Percentiles rank a stretch among this genome's conserved stretches.
These are phyloP conservation scores for Quercus wislizeni DNA, from an alignment of 306 rosid species.

Conservation along the genomic window DNA sequence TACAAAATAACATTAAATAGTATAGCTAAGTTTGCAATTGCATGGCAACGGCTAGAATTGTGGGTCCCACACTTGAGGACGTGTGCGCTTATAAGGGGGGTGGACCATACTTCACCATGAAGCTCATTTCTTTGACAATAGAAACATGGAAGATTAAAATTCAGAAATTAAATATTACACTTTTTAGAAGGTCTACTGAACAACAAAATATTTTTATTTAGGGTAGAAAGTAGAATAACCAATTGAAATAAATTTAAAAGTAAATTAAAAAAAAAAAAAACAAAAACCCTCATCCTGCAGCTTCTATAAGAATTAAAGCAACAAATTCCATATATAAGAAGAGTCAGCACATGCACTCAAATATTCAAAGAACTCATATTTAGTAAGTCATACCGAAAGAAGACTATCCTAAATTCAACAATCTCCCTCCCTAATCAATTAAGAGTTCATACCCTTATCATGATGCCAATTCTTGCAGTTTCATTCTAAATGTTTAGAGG, in stretches of 20 bases:
- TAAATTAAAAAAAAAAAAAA: background rate
- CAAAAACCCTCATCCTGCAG: background rate
- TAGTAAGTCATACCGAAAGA: background rate
- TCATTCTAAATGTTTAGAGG: background rate
- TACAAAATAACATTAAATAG: too few relatives aligned
- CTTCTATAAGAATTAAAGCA: background rate
- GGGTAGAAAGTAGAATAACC: conserved; percentile 14
- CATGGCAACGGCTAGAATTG: too few relatives aligned
- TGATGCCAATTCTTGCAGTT: background rate
- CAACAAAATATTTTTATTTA: background rate
- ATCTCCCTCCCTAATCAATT: background rate
- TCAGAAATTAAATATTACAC: conserved; percentile 9
- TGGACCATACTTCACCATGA: conserved; percentile 64
- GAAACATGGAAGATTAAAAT: conserved; percentile 14
- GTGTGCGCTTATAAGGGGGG: conserved; percentile 12
- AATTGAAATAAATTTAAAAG: background rate
- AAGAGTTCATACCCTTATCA: background rate
- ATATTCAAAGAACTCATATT: background rate
- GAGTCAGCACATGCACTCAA: background rate
- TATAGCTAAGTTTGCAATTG: too few relatives aligned
- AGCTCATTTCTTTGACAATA: conserved; percentile 58
- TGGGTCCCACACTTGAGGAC: too few relatives aligned
- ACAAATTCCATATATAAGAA: background rate
- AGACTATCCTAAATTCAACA: background rate
- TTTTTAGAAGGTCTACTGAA: background rate